phyloP scores from a whole-genome alignment of 1,284 basidiomycete genomes.

The Rhodofomes roseus region DNA sequence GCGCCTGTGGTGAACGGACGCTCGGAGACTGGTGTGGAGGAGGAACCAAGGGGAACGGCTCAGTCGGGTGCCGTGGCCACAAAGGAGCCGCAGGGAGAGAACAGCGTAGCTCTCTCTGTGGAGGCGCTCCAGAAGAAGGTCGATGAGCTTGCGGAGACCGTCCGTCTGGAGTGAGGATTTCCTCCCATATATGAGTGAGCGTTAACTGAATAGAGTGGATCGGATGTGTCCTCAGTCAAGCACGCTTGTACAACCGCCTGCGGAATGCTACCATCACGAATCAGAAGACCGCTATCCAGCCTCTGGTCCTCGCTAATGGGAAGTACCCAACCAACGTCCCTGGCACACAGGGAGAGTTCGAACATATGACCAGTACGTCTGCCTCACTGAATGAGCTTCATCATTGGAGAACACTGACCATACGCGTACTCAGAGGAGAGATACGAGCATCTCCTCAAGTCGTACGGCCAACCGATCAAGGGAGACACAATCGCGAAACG shows the following conservation, averaged over 20 bases:
- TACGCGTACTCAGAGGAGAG: slow-evolving; percentile 30
- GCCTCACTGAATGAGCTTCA: background rate
- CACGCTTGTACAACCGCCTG: slow-evolving; percentile 33
- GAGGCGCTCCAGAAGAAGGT: slow-evolving; percentile 32
- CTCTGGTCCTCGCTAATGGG: slow-evolving; percentile 30
- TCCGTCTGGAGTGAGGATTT: slow-evolving; percentile 33
- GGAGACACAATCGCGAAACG: slow-evolving; percentile 35
- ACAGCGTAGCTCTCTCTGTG: slow-evolving; percentile 19
- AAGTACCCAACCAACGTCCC: slow-evolving; percentile 36
- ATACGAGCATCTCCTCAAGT: slow-evolving; percentile 34
- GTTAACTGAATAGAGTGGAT: background rate
- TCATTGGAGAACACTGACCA: background rate
- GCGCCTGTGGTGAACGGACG: slow-evolving; percentile 3
- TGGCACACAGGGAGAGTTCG: slow-evolving; percentile 38
- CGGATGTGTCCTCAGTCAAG: slow-evolving; percentile 24
- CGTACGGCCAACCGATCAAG: slow-evolving; percentile 31
- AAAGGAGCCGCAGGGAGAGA: too few species aligned
- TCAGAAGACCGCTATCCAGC: slow-evolving; percentile 30
- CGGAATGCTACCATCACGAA: slow-evolving; percentile 30
- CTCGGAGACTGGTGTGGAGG: background rate
- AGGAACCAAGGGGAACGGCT: slow-evolving; percentile 12
- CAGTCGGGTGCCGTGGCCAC: slow-evolving; percentile 6
- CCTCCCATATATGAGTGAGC: background rate
- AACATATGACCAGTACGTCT: slow-evolving; percentile 36
- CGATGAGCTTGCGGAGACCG: slow-evolving; percentile 26